Conservation (phyloP, 306 rosid species). For the Quercus ilex region DNA sequence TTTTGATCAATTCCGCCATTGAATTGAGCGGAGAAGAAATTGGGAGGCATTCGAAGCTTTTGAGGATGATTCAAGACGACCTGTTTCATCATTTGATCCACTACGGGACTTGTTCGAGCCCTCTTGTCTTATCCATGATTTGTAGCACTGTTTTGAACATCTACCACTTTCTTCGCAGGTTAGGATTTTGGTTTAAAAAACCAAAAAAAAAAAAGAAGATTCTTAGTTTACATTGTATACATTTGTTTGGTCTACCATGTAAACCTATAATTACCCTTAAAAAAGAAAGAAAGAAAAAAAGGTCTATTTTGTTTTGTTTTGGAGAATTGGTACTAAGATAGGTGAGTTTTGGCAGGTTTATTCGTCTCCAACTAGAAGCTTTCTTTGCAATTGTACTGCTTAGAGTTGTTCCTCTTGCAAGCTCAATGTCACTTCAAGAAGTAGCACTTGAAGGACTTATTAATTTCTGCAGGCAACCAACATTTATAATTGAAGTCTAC, state of each 20-base stretch:
- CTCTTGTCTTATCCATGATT: slow-evolving; percentile 85
- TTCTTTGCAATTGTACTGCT: slow-evolving; percentile 64
- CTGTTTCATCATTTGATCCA: slow-evolving; percentile 86
- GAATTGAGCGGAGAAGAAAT: slow-evolving; percentile 81
- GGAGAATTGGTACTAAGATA: neutral
- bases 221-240: too few species aligned
- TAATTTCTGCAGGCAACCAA: slow-evolving; percentile 79
- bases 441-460: slow-evolving; percentile 84
- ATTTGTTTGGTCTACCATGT: too few species aligned
- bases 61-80: slow-evolving; percentile 89
- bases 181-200: neutral
- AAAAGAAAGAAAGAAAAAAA: neutral
- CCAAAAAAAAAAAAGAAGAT: too few species aligned
- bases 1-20: slow-evolving; percentile 73
- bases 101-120: slow-evolving; percentile 68
- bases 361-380: slow-evolving; percentile 77
- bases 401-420: slow-evolving; percentile 49
- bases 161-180: slow-evolving; percentile 85
- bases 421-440: slow-evolving; percentile 70
- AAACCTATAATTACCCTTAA: too few species aligned
- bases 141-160: slow-evolving; percentile 85
- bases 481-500: slow-evolving; percentile 59
- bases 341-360: slow-evolving; percentile 34
- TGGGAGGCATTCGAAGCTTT: slow-evolving; percentile 66
- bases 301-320: neutral